Evolutionary conservation across 805 yeast species (phyloP).

Genomic region (Kodamaea hsintzibuensis): DNA sequence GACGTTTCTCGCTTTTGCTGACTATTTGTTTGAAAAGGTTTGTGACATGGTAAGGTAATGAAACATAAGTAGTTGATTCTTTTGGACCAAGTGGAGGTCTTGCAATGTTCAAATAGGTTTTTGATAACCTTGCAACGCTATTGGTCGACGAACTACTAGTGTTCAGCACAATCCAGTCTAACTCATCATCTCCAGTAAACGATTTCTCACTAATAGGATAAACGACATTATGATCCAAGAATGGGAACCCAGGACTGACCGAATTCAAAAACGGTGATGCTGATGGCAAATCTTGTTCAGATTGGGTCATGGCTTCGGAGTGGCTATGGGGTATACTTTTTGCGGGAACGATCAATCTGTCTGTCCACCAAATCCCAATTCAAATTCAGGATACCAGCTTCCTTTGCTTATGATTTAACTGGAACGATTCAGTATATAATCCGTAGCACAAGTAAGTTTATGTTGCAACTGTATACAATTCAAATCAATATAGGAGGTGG

Average conservation of each 20-base stretch:
- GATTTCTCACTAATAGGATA: constrained; percentile 22
- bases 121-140: constrained; percentile 14
- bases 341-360: constrained; percentile 24
- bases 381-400: not conserved
- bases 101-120: constrained; percentile 35
- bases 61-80: constrained; percentile 54
- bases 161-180: constrained; percentile 27
- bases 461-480: too few species aligned
- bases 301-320: constrained; percentile 1
- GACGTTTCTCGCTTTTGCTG: constrained; percentile 35
- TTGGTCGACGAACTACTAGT: constrained; percentile 6
- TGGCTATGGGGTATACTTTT: constrained; percentile 14
- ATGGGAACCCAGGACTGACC: constrained; percentile 37
- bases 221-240: constrained; percentile 36
- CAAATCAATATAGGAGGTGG: too few species aligned
- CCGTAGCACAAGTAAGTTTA: too few species aligned
- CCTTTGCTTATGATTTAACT: too few species aligned
- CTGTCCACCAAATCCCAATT: not conserved
- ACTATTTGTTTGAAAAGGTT: constrained; percentile 37
- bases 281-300: constrained; percentile 4
- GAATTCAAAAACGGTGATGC: constrained; percentile 30
- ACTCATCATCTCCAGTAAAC: constrained; percentile 7
- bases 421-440: too few species aligned
- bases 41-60: constrained; percentile 52
- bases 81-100: constrained; percentile 34